These are phyloP conservation scores for Clarireedia homoeocarpa DNA, from an alignment of 2,329 filamentous ascomycete species.

Conservation along the genomic window DNA sequence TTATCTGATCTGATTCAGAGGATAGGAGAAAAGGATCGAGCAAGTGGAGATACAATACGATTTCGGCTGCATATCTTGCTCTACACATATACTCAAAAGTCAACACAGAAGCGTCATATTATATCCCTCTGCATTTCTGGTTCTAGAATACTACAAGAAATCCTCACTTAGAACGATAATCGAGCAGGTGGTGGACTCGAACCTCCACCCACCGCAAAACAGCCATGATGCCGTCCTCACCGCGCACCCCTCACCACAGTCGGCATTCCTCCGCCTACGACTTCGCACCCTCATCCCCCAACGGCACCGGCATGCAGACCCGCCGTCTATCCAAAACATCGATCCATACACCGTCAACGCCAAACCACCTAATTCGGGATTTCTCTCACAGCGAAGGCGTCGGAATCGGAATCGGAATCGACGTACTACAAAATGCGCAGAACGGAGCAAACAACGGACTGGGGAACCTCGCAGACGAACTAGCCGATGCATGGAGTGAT, in stretches of 20 bases:
- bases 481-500: constrained; percentile 64
- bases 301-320: constrained; percentile 10
- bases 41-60: too few species aligned
- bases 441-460: constrained; percentile 45
- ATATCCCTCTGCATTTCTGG: neutral
- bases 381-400: neutral
- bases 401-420: constrained; percentile 15
- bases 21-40: constrained; percentile 2
- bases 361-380: constrained; percentile 12
- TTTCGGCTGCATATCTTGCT: too few species aligned
- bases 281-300: constrained; percentile 28
- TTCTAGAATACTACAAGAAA: neutral
- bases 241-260: constrained; percentile 51
- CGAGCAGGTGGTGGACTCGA: constrained; percentile 8
- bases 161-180: neutral
- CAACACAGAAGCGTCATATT: too few species aligned
- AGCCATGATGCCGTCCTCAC: constrained; percentile 37
- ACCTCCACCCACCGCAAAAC: constrained; percentile 1
- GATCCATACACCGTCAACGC: constrained; percentile 23
- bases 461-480: constrained; percentile 73
- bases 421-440: constrained; percentile 29
- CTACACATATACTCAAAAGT: too few species aligned
- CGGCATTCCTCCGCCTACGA: constrained; percentile 50
- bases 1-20: constrained; percentile 3
- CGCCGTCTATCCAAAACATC: constrained; percentile 27